Evolutionary conservation across 352 stramenopile genomes (phyloP).

Genomic region (Pythium brassicae): DNA sequence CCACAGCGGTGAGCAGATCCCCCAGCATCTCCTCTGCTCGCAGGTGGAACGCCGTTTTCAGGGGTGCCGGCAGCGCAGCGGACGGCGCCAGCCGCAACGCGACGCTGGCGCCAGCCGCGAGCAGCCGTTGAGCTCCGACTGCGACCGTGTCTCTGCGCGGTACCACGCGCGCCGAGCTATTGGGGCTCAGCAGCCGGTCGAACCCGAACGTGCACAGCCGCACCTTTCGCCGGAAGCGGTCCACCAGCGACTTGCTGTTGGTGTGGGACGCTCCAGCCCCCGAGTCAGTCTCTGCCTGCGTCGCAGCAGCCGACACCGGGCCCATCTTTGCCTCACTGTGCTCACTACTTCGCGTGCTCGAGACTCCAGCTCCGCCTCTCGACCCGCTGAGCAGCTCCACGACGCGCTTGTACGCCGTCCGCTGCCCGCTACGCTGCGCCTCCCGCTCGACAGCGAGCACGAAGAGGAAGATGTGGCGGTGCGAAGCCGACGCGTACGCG

Average conservation of each 20-base stretch:
- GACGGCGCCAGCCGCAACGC: no score
- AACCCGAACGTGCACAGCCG: slow-evolving; percentile 25
- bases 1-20: slow-evolving; percentile 11
- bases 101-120: not conserved
- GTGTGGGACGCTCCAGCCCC: not conserved
- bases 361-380: not conserved
- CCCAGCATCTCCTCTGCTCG: slow-evolving; percentile 3
- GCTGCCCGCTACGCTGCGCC: slow-evolving; percentile 6
- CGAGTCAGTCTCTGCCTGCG: no score
- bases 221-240: slow-evolving; percentile 28
- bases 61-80: not conserved
- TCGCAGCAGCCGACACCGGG: not conserved
- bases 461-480: slow-evolving; percentile 24
- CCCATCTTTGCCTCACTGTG: not conserved
- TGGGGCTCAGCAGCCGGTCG: slow-evolving; percentile 8
- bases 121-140: not conserved
- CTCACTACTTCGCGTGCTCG: not conserved
- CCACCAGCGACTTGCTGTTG: slow-evolving; percentile 15
- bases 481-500: slow-evolving; percentile 23
- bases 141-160: not conserved
- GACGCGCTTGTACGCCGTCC: slow-evolving; percentile 1
- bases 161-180: not conserved
- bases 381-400: slow-evolving; percentile 3
- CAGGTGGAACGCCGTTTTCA: not conserved
- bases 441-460: slow-evolving; percentile 13